These are phyloP conservation scores for Corylus avellana DNA, from an alignment of 306 rosid species.

Conservation along the genomic window DNA sequence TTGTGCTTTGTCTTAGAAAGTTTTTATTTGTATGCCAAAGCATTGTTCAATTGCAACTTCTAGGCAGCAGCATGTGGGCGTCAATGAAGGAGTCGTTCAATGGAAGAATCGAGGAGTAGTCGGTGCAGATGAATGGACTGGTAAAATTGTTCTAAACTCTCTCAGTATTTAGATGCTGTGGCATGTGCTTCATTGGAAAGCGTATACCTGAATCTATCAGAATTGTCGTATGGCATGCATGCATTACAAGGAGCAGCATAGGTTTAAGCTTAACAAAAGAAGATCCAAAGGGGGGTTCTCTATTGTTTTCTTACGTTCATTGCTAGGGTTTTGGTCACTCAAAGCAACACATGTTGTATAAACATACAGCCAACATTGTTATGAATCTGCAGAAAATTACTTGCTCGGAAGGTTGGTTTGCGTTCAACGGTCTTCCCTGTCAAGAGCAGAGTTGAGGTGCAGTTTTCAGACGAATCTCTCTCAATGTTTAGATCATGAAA, in stretches of 20 bases:
- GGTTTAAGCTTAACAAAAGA: too few relatives aligned
- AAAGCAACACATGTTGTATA: background rate
- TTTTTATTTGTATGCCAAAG: background rate
- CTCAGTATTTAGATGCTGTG: background rate
- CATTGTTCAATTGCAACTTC: background rate
- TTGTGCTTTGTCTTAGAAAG: background rate
- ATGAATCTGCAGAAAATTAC: background rate
- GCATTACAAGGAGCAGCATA: background rate
- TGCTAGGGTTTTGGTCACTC: background rate
- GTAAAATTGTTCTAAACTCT: background rate
- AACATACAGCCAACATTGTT: background rate
- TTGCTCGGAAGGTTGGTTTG: background rate
- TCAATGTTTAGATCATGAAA: too few relatives aligned
- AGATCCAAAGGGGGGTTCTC: background rate
- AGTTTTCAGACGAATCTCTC: background rate
- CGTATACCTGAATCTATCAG: background rate
- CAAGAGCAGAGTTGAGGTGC: background rate
- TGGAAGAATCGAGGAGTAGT: background rate
- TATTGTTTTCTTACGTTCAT: background rate
- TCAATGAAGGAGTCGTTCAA: background rate
- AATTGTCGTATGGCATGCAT: background rate
- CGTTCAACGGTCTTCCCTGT: background rate
- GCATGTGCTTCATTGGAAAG: too few relatives aligned
- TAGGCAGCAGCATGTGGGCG: background rate
- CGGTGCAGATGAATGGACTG: background rate